Base-by-base conservation (phyloP, 768 basidiomycete species). In the Leccinum fibrillosum region DNA sequence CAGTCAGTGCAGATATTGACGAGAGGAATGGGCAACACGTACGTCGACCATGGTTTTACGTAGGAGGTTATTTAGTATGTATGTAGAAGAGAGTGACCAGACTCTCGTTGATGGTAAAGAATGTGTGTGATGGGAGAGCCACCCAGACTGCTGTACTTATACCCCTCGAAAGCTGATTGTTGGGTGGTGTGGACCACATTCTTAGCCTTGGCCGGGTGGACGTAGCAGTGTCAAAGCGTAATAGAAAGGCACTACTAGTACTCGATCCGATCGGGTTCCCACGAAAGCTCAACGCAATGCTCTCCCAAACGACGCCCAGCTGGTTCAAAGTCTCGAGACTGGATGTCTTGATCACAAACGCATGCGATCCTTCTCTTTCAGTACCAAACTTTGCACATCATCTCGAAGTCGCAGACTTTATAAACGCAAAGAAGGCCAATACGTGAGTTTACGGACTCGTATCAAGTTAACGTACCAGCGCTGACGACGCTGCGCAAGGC, bases 341-440 rank as follows among this genome's bases (percentile, higher is more conserved):
- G 35, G 87, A 92, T 64, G 74, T 86, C 28, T 81, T 92, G 59
- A 79, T 92, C 61, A 82, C 89, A 54, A 85, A 90, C 48, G 91
- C 92, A 11, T 96, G 94, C 75, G 92, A 94, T 62, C 89, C 94
- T 0, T 83, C 86, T 5, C 79, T 92, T 5, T 84, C 83, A 62
- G 93, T 94, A 70, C 94, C 94, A 28, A 96, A 97, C 75, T 92
- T 94, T 75, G 88, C 91, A 0, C 77, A 89, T 26, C 92, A 98
- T 71, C 82, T 99, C 63, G 94, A 98, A 73, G 86, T 98, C 32
- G 94, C 94, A 13, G 95, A 98, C 61, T 85, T 89, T 66, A 86
- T 98, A 75, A 96, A 95, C 74, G 77, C 77, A 56, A 98, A 98
- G 79, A 98, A 98, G 75, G 95, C 94, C 0, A 98, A 99, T 77